Evolutionary conservation across 208 protist species (phyloP).

Genomic region (Blastocrithidia nonstop): DNA sequence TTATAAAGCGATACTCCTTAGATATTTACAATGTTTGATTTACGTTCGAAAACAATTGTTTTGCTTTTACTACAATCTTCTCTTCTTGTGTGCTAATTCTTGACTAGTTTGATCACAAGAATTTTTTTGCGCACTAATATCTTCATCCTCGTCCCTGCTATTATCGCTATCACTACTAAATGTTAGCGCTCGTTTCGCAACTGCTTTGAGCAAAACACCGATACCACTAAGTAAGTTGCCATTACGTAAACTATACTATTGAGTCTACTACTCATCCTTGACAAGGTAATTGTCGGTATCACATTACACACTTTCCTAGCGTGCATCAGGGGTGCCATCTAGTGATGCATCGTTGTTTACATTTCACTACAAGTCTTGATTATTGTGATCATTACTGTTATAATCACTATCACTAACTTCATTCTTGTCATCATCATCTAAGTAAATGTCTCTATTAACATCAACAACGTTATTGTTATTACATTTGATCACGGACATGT

Average conservation of each 20-base stretch:
- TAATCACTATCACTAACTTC: too few species aligned
- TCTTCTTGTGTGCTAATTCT: not conserved
- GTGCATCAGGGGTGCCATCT: too few species aligned
- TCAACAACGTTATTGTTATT: too few species aligned
- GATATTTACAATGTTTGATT: not conserved
- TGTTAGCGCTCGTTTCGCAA: conserved; percentile 1
- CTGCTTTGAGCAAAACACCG: conserved; percentile 1
- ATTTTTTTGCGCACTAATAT: not conserved
- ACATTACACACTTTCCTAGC: too few species aligned
- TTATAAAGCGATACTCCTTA: not conserved
- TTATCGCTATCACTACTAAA: conserved; percentile 2
- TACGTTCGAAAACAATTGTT: not conserved
- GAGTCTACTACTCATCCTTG: not conserved
- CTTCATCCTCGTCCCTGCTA: not conserved
- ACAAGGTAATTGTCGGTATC: not conserved
- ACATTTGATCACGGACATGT: too few species aligned
- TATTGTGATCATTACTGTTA: too few species aligned
- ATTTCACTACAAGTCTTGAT: too few species aligned
- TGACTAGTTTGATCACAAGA: too few species aligned
- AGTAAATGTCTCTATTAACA: too few species aligned
- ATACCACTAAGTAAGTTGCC: not conserved
- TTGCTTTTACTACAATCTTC: not conserved
- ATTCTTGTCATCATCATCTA: too few species aligned
- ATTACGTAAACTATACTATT: conserved; percentile 4
- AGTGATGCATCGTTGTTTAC: too few species aligned